Evolutionary conservation across 1,139 yeast genomes (phyloP).

Genomic region (Saccharomyces pastorianus): DNA sequence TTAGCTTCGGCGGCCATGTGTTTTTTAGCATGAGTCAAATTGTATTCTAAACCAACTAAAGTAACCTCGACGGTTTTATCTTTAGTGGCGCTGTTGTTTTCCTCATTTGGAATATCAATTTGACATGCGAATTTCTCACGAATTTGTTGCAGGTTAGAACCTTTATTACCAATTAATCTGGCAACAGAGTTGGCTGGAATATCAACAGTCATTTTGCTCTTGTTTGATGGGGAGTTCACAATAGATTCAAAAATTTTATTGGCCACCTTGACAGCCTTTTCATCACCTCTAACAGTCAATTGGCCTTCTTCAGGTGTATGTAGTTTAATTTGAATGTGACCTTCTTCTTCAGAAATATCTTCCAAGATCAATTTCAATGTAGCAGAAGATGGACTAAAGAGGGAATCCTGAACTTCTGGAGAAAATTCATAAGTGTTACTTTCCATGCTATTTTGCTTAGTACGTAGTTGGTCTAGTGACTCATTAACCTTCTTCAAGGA

Average conservation of each 20-base stretch:
- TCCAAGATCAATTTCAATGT: conserved; percentile 30
- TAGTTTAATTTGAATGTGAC: conserved; percentile 41
- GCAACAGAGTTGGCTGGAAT: conserved; percentile 66
- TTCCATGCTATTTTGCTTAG: conserved; percentile 47
- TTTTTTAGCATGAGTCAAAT: conserved; percentile 66
- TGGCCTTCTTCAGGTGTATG: conserved; percentile 25
- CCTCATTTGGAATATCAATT: conserved; percentile 49
- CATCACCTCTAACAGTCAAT: conserved; percentile 31
- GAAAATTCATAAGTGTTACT: conserved; percentile 47
- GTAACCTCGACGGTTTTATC: conserved; percentile 48
- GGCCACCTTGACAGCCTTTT: conserved; percentile 25
- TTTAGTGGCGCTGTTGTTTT: conserved; percentile 28
- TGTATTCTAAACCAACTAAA: conserved; percentile 70
- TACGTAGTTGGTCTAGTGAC: conserved; percentile 50
- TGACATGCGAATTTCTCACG: conserved; percentile 74
- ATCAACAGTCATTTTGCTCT: conserved; percentile 37
- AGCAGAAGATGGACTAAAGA: conserved; percentile 31
- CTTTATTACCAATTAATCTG: conserved; percentile 84
- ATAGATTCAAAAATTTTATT: conserved; percentile 22
- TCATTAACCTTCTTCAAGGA: conserved; percentile 42
- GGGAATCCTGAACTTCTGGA: conserved; percentile 50
- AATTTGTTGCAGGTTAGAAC: conserved; percentile 59
- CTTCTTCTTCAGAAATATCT: conserved; percentile 37
- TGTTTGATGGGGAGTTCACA: conserved; percentile 20
- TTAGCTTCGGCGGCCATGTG: conserved; percentile 54